These are phyloP conservation scores for Penicillium sp. DNA, from an alignment of 2,329 filamentous ascomycete genomes.

Conservation along the genomic window DNA sequence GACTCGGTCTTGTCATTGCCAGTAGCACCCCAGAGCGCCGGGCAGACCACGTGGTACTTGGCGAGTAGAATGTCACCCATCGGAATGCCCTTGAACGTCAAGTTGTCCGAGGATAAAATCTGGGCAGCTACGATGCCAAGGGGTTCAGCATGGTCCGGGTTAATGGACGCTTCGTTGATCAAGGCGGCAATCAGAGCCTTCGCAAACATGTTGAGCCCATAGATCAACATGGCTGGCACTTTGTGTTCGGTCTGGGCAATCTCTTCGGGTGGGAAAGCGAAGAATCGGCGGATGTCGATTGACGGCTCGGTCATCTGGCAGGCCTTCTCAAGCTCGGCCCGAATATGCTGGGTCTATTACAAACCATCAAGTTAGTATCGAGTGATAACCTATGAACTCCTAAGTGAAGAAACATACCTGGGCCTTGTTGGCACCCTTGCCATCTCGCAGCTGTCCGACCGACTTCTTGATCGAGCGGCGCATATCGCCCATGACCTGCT, in stretches of 20 bases:
- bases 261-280: conserved; percentile 47
- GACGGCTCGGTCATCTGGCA: conserved; percentile 56
- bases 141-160: conserved; percentile 69
- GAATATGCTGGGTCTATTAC: conserved; percentile 44
- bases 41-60: conserved; percentile 79
- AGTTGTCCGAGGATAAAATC: conserved; percentile 70
- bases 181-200: conserved; percentile 74
- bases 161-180: conserved; percentile 65
- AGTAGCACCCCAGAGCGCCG: conserved; percentile 80
- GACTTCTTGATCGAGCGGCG: conserved; percentile 70
- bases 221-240: conserved; percentile 69
- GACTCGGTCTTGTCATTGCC: conserved; percentile 72
- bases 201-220: conserved; percentile 73
- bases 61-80: conserved; percentile 84
- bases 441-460: conserved; percentile 69
- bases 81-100: conserved; percentile 66
- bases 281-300: conserved; percentile 59
- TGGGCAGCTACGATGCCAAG: conserved; percentile 76
- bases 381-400: neutral
- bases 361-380: neutral
- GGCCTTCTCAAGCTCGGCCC: conserved; percentile 56
- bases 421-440: conserved; percentile 62
- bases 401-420: conserved; percentile 45
- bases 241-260: conserved; percentile 48
- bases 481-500: conserved; percentile 69